Conservation (phyloP, 192 early-diverging fungal species). For the Fimicolochytrium jonesii region DNA sequence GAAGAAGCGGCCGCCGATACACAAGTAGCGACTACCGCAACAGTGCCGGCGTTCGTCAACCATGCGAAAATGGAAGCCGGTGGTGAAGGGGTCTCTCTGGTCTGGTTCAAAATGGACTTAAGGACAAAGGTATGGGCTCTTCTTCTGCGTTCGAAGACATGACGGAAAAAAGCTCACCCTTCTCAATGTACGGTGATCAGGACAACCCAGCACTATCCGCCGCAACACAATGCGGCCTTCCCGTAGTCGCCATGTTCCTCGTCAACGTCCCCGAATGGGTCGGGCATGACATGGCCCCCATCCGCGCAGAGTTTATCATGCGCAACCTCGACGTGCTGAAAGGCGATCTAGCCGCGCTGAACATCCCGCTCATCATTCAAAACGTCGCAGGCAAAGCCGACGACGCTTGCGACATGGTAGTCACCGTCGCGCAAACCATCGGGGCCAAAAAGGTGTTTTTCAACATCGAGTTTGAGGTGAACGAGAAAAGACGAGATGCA, state of each 20-base stretch:
- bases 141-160: too few relatives aligned
- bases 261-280: constrained; percentile 52
- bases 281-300: constrained; percentile 47
- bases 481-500: constrained; percentile 44
- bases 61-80: too few relatives aligned
- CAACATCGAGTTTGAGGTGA: constrained; percentile 56
- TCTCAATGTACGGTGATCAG: too few relatives aligned
- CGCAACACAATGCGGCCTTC: neutral
- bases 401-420: constrained; percentile 32
- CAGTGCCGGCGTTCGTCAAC: too few relatives aligned
- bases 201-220: constrained; percentile 4
- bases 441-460: constrained; percentile 41
- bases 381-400: constrained; percentile 14
- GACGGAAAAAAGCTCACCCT: too few relatives aligned
- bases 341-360: constrained; percentile 23
- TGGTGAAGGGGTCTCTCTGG: too few relatives aligned
- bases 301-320: constrained; percentile 51
- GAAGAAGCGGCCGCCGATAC: too few relatives aligned
- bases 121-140: too few relatives aligned
- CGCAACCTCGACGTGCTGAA: constrained; percentile 41
- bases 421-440: constrained; percentile 19
- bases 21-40: too few relatives aligned
- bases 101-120: too few relatives aligned
- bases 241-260: constrained; percentile 49
- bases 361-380: constrained; percentile 46